Evolutionary conservation across 257 asterid genomes (phyloP).

Genomic region (Salvia splendens): DNA sequence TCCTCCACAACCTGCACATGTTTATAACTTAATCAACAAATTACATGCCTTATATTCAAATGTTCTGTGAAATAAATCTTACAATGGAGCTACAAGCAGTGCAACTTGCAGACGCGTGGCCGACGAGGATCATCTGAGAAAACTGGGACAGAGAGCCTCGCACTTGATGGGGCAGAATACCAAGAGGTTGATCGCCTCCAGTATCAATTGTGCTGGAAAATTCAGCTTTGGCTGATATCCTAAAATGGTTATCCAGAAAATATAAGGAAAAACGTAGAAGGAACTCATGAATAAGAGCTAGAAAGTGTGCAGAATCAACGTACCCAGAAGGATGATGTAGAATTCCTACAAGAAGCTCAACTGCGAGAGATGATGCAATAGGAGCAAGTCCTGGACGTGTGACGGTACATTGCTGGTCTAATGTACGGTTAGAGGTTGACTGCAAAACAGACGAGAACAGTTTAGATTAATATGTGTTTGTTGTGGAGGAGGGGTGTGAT

Average conservation of each 20-base stretch:
- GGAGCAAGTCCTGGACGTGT: slow-evolving; percentile 99
- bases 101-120: slow-evolving; percentile 85
- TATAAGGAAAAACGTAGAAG: not conserved
- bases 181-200: slow-evolving; percentile 71
- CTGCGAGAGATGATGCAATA: slow-evolving; percentile 96
- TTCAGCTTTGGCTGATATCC: slow-evolving; percentile 80
- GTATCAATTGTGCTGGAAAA: slow-evolving; percentile 55
- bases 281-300: slow-evolving; percentile 3
- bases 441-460: slow-evolving; percentile 36
- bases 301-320: slow-evolving; percentile 20
- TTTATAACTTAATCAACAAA: too few species aligned
- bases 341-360: slow-evolving; percentile 82
- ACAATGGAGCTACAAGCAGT: slow-evolving; percentile 87
- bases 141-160: slow-evolving; percentile 89
- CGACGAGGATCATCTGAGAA: slow-evolving; percentile 89
- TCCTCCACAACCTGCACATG: slow-evolving; percentile 66
- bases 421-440: slow-evolving; percentile 91
- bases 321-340: slow-evolving; percentile 93
- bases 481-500: not conserved
- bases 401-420: slow-evolving; percentile 98
- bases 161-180: slow-evolving; percentile 92
- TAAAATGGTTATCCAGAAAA: slow-evolving; percentile 32
- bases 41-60: too few species aligned
- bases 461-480: not conserved
- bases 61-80: slow-evolving; percentile 30